phyloP scores from a whole-genome alignment of 805 yeast species.

The Candida dajiaensis region DNA sequence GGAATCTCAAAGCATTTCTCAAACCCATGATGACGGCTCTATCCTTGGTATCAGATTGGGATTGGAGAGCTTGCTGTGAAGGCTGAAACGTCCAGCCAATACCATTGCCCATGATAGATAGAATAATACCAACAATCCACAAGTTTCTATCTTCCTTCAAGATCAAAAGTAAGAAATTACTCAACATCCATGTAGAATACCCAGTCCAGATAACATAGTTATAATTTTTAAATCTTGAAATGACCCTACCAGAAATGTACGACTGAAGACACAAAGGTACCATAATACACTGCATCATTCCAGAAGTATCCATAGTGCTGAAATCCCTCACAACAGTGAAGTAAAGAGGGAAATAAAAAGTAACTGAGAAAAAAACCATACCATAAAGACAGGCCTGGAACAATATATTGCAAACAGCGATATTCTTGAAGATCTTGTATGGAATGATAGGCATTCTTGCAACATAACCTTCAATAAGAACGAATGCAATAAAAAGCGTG shows the following conservation, averaged over 20 bases:
- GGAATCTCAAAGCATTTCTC: conserved; percentile 3
- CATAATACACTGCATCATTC: conserved; percentile 35
- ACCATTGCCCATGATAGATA: conserved; percentile 36
- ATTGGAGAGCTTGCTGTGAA: conserved; percentile 6
- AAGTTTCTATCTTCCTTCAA: conserved; percentile 26
- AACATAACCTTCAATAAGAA: conserved; percentile 39
- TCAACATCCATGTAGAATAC: conserved; percentile 34
- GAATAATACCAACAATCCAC: conserved; percentile 28
- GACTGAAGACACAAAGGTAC: conserved; percentile 38
- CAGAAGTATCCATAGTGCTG: conserved; percentile 4
- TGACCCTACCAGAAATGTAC: conserved; percentile 38
- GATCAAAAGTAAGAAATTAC: conserved; percentile 31
- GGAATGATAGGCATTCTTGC: conserved; percentile 52
- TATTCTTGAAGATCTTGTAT: conserved; percentile 32
- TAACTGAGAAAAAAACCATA: conserved; percentile 38
- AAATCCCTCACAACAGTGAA: conserved; percentile 30
- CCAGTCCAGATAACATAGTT: conserved; percentile 37
- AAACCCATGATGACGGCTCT: conserved; percentile 3
- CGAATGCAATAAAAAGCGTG: conserved; percentile 31
- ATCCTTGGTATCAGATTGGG: conserved; percentile 2
- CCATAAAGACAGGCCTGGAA: conserved; percentile 43
- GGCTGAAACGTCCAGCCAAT: conserved; percentile 29
- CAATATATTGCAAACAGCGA: conserved; percentile 30
- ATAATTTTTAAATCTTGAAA: conserved; percentile 38
- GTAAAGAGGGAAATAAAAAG: conserved; percentile 44